phyloP scores from a whole-genome alignment of 2,329 filamentous ascomycete genomes.

The Alternaria hordeiaustralica region DNA sequence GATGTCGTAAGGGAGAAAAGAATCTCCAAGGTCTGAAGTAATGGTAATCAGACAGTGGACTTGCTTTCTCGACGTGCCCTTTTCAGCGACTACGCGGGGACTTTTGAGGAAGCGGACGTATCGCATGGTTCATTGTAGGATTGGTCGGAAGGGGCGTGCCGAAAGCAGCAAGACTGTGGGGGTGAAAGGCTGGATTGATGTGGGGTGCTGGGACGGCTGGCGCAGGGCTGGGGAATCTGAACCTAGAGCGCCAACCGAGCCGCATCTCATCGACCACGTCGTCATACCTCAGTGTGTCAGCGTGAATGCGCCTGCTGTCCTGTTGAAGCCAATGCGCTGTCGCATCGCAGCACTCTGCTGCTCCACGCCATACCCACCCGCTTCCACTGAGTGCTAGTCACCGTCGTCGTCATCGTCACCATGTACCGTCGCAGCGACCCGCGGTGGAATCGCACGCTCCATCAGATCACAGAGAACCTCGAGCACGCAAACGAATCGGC shows the following conservation, averaged over 20 bases:
- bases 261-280: slow-evolving; percentile 10
- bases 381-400: slow-evolving; percentile 1
- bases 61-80: slow-evolving; percentile 27
- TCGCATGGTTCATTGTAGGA: slow-evolving; percentile 43
- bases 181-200: slow-evolving; percentile 18
- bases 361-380: slow-evolving; percentile 15
- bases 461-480: slow-evolving; percentile 88
- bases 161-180: slow-evolving; percentile 8
- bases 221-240: slow-evolving; percentile 7
- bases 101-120: slow-evolving; percentile 74
- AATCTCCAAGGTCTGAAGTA: slow-evolving; percentile 73
- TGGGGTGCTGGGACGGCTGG: slow-evolving; percentile 13
- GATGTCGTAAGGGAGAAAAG: slow-evolving; percentile 61
- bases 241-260: slow-evolving; percentile 10
- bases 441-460: slow-evolving; percentile 89
- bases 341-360: slow-evolving; percentile 27
- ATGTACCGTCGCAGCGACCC: slow-evolving; percentile 76
- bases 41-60: slow-evolving; percentile 62
- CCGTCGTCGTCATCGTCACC: slow-evolving; percentile 46
- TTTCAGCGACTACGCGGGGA: slow-evolving; percentile 56
- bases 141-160: neutral
- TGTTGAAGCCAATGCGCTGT: slow-evolving; percentile 34
- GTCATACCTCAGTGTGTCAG: slow-evolving; percentile 6
- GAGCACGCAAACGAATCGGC: slow-evolving; percentile 90
- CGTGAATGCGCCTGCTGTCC: slow-evolving; percentile 6